Percentiles rank a stretch among this genome's conserved stretches.
Conservation (phyloP, 495 filamentous ascomycete species). For the Darksidea phi region DNA sequence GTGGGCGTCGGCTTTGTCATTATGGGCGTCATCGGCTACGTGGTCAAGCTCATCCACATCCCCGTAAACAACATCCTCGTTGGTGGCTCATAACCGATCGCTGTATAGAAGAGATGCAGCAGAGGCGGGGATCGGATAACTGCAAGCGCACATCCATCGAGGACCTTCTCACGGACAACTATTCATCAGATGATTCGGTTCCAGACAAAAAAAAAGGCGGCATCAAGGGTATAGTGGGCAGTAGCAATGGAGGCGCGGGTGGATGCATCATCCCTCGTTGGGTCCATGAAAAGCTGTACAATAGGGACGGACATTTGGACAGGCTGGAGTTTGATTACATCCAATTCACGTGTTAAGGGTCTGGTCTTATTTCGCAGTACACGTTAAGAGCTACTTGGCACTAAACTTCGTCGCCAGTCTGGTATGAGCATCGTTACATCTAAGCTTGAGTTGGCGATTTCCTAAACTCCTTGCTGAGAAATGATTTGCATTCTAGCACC, state of each 20-base stretch:
- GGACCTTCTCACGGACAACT: neutral
- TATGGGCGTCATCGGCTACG: conserved; percentile 84
- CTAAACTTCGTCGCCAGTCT: too few species aligned
- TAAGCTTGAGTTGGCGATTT: too few species aligned
- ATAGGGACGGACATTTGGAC: conserved; percentile 16
- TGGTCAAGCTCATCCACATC: conserved; percentile 90
- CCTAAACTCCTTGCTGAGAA: too few species aligned
- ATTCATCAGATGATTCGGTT: too few species aligned
- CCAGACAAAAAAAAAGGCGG: too few species aligned
- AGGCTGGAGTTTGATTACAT: conserved; percentile 35
- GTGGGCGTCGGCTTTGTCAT: conserved; percentile 90
- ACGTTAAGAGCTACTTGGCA: too few species aligned
- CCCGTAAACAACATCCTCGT: conserved; percentile 83
- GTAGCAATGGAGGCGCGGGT: neutral
- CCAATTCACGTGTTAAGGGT: neutral
- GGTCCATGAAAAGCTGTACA: conserved; percentile 21
- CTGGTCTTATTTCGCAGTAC: too few species aligned
- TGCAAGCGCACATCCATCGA: neutral
- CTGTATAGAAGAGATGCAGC: neutral
- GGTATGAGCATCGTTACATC: too few species aligned
- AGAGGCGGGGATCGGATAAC: neutral
- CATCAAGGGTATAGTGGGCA: too few species aligned
- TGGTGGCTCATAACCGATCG: conserved; percentile 56
- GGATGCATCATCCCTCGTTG: neutral
- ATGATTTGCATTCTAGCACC: too few species aligned